A percentile compares a stretch with the other conserved stretches of the same genome.
phyloP scores from a whole-genome alignment of 768 basidiomycete genomes.

The Rhizopogon roseolus region DNA sequence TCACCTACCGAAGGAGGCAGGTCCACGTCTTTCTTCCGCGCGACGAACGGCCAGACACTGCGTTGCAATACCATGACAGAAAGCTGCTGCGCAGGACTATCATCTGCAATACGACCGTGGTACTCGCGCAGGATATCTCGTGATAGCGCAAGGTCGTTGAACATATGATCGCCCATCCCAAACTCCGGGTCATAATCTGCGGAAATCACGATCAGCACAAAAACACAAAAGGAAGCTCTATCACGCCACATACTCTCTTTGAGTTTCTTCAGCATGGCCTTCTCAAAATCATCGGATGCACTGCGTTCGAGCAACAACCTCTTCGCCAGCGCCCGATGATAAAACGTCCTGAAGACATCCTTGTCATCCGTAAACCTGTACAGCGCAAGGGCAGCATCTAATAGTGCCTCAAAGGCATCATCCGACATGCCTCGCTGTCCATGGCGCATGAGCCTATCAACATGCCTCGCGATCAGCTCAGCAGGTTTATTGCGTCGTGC shows the following conservation, averaged over 20 bases:
- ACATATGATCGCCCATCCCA: constrained; percentile 92
- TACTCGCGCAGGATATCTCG: constrained; percentile 68
- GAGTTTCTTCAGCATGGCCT: constrained; percentile 76
- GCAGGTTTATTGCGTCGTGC: constrained; percentile 78
- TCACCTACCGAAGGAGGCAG: constrained; percentile 48
- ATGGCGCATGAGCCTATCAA: constrained; percentile 82
- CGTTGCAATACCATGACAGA: constrained; percentile 81
- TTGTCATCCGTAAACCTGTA: constrained; percentile 90
- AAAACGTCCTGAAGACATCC: constrained; percentile 92
- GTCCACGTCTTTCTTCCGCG: constrained; percentile 43
- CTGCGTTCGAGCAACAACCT: constrained; percentile 78
- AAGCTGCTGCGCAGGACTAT: constrained; percentile 44
- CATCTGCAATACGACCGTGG: constrained; percentile 38
- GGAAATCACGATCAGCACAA: constrained; percentile 10
- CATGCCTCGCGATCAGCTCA: constrained; percentile 88
- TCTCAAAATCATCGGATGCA: constrained; percentile 86
- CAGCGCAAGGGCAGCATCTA: constrained; percentile 66
- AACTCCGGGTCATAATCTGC: constrained; percentile 95
- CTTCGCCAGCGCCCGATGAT: constrained; percentile 85
- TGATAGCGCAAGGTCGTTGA: constrained; percentile 81
- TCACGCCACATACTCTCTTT: constrained; percentile 59
- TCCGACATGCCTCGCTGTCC: constrained; percentile 74
- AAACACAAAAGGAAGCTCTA: neutral
- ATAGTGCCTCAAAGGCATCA: constrained; percentile 50
- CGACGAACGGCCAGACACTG: constrained; percentile 82